Base-by-base conservation (phyloP, 2,329 filamentous ascomycete genomes). In the Xylaria sp. region DNA sequence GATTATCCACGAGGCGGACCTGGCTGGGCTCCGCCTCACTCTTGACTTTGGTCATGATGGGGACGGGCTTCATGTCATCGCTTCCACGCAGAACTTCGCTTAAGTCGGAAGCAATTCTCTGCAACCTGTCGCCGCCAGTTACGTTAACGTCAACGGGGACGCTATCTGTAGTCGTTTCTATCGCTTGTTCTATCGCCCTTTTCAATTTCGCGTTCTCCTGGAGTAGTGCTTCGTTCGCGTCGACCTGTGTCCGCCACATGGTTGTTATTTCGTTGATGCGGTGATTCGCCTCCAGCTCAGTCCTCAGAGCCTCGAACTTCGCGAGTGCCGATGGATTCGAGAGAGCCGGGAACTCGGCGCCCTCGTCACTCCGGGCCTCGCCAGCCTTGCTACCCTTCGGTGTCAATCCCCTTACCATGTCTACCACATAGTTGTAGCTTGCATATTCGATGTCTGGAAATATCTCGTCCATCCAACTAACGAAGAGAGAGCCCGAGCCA, bases 401-500 rank as follows among this genome's bases (percentile, higher is more conserved):
- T 23, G 87, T 81, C n/a, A n/a, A n/a, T 18, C 87, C 87, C 70
- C 86, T 82, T 28, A 74, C 41, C 20, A 66, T n/a, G 13, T 68
- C 64, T 52, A 65, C 63, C 7, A 58, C 70, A 55, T 73, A 67
- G 51, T 64, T 67, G 15, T n/a, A n/a, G n/a, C n/a, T n/a, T n/a
- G n/a, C n/a, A n/a, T n/a, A n/a, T n/a, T n/a, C n/a, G n/a, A n/a
- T n/a, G n/a, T n/a, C 82, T 20, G 88, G 88, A 69, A 91, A 91
- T 63, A 91, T 89, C 74, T 91, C 89, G 13, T 87, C 82, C 54
- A 90, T 79, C 88, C 89, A 91, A 23, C 86, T 85, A 36, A 91
- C 83, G 67, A 91, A 88, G 12, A 88, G 79, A 25, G 84, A 83
- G 1, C 89, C 89, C 1, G 85, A 80, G 2, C 89, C 88, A 75